phyloP scores from a whole-genome alignment of 208 protist genomes.

The Trichomonas gallinae region DNA sequence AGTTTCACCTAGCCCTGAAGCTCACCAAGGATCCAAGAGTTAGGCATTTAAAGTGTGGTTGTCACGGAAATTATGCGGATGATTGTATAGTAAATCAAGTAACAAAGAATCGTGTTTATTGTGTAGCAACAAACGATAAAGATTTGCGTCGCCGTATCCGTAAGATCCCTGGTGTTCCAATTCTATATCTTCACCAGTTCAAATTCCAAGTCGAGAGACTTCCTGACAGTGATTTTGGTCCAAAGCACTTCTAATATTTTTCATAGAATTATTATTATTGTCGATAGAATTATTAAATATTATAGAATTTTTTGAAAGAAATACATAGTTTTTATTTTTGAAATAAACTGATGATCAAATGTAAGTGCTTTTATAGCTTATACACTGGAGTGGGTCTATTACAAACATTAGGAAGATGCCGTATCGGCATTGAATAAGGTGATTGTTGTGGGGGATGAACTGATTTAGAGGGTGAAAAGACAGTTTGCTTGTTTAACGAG shows the following conservation, averaged over 20 bases:
- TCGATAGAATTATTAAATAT: background rate
- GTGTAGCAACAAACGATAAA: conserved; percentile 71
- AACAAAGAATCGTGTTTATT: conserved; percentile 54
- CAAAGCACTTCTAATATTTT: background rate
- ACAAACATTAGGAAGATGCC: no score
- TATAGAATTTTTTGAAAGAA: background rate
- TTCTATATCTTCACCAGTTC: conserved; percentile 87
- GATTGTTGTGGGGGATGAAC: background rate
- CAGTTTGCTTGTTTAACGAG: background rate
- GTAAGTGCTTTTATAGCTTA: no score
- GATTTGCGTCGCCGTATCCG: conserved; percentile 81
- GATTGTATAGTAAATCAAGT: conserved; percentile 94
- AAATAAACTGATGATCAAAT: no score
- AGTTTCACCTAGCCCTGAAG: conserved; percentile 55
- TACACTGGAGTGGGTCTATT: no score
- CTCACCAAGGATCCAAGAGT: conserved; percentile 92
- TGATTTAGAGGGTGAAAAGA: background rate
- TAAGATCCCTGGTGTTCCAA: conserved; percentile 92
- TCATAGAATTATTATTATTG: background rate
- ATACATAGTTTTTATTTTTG: no score
- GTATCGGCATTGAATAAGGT: background rate
- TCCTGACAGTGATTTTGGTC: conserved; percentile 55
- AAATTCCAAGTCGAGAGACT: conserved; percentile 89
- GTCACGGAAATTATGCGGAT: conserved; percentile 91
- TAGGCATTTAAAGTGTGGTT: conserved; percentile 75